Conservation (phyloP, 768 basidiomycete genomes). For the Stropharia rugosoannulata region DNA sequence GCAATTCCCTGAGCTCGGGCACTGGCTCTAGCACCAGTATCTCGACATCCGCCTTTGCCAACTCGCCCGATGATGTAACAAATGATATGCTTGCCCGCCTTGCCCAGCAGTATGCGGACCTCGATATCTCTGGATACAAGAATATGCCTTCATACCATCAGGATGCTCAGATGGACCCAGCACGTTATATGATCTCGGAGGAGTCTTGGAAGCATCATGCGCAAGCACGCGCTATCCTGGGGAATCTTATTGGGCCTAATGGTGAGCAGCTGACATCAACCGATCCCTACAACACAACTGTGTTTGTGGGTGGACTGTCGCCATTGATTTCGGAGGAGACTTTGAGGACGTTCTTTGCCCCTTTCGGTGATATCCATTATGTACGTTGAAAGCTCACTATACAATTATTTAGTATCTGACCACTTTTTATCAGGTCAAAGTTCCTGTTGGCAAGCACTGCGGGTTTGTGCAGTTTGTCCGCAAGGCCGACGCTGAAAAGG, state of each 20-base stretch:
- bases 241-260: conserved; percentile 82
- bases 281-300: conserved; percentile 96
- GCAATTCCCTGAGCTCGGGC: conserved; percentile 50
- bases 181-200: conserved; percentile 60
- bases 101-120: conserved; percentile 44
- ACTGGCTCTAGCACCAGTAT: conserved; percentile 49
- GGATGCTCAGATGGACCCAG: conserved; percentile 36
- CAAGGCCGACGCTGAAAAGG: conserved; percentile 87
- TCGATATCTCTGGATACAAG: conserved; percentile 27
- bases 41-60: conserved; percentile 49
- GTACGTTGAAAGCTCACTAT: conserved; percentile 41
- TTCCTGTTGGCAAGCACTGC: conserved; percentile 94
- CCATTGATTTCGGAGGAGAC: conserved; percentile 91
- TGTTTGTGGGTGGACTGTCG: conserved; percentile 90
- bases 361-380: conserved; percentile 94
- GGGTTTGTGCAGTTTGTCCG: conserved; percentile 95
- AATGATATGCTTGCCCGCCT: conserved; percentile 47
- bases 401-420: conserved; percentile 10
- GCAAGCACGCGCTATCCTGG: conserved; percentile 79
- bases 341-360: conserved; percentile 83
- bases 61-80: conserved; percentile 54
- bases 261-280: conserved; percentile 85
- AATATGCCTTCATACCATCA: conserved; percentile 37
- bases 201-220: conserved; percentile 86
- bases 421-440: conserved; percentile 67